A percentile compares a stretch with the other conserved stretches of the same genome.
These are phyloP conservation scores for Fusarium tjaetaba DNA, from an alignment of 2,329 filamentous ascomycete genomes.

Conservation along the genomic window DNA sequence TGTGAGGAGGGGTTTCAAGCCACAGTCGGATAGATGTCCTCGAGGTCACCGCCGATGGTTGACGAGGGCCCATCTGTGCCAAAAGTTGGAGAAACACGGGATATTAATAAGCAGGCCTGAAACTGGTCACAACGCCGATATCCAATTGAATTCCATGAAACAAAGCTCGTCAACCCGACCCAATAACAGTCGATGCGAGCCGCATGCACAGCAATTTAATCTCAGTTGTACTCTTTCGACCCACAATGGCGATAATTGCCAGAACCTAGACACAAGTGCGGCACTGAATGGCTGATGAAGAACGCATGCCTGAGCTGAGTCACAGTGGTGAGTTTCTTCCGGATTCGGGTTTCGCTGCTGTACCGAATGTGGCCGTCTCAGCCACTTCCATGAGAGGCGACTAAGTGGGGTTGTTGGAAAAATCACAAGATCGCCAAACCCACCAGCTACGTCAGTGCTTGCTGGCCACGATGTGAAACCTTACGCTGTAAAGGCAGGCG, in stretches of 20 bases:
- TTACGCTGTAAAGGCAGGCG: not conserved
- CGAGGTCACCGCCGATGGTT: not conserved
- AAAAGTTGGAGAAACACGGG: not conserved
- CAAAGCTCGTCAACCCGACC: not conserved
- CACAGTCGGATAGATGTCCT: not conserved
- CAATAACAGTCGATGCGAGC: no score
- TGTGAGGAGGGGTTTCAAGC: not conserved
- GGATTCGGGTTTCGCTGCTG: no score
- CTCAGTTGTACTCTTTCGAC: not conserved
- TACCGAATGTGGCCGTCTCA: not conserved
- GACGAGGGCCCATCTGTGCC: not conserved
- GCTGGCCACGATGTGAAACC: not conserved
- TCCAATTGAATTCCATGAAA: not conserved
- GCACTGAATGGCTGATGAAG: not conserved
- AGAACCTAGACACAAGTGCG: accelerated
- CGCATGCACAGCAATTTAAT: not conserved
- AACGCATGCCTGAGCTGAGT: not conserved
- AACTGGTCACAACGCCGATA: no score
- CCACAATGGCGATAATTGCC: not conserved
- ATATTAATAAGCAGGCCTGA: not conserved
- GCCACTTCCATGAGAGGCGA: no score
- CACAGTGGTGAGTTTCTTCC: no score
- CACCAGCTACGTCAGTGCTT: not conserved
- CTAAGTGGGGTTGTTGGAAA: not conserved
- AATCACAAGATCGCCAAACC: not conserved